Evolutionary conservation across 768 basidiomycete genomes (phyloP), one percentile per base, ranked within the genome.

Genomic region (Strobilomyces dryophilus): DNA sequence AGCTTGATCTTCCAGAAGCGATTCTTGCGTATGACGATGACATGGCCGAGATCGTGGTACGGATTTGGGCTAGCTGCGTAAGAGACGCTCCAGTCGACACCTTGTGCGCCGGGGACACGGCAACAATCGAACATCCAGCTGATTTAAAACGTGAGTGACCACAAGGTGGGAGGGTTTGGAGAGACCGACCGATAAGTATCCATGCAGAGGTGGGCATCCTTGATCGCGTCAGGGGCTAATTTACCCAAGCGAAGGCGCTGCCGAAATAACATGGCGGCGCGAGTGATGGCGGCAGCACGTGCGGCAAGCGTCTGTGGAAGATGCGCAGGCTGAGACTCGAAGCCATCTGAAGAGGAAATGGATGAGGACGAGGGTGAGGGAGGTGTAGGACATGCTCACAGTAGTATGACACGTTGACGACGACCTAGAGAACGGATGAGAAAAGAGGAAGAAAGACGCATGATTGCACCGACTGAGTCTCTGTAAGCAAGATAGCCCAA

Each of bases 81-180:
- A 15, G 84, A 82, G 18, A 84, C 71, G 56, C 84, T 83, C 81
- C 89, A 89, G 66, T 98, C 94, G 4, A 83, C 70, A 17, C 87
- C 86, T 42, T 85, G 78, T 10, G 74, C 68, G 1, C 87, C 87
- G 3, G 91, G 91, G 18, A 93, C 75, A 51, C 91, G 87, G 57
- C 82, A 89, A 66, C 89, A 91, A 66, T 93, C 91, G 59, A 93
- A 93, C 91, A 93, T 92, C 91, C 91, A 93, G 46, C 89, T 89
- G 49, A 20, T 27, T 32, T 9, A 8, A 47, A n/a, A 18, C 4
- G 20, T 63, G 14, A 60, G 42, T 15, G 8, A 41, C 0, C 27
- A 24, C 5, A 21, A 6, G 35, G 40, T 3, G 12, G 5, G 26
- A 20, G 18, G 11, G 43, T 37, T 40, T 4, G 12, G 8, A 20